These are phyloP conservation scores for Diddensiella caesifluorescens DNA, from an alignment of 805 yeast species.

Conservation along the genomic window DNA sequence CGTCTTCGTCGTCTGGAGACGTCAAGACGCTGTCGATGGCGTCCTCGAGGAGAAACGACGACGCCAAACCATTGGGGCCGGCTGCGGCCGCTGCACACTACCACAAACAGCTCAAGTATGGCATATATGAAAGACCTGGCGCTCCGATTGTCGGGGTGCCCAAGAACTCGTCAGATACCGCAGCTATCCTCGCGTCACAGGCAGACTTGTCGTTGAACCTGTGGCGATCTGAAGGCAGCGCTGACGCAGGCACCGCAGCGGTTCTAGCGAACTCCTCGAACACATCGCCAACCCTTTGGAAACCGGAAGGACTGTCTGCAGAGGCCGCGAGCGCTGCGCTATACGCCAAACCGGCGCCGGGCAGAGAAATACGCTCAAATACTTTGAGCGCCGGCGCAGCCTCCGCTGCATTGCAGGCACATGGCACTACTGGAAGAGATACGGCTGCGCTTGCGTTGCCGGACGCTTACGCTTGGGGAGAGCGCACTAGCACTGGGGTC, in stretches of 20 bases:
- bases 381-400: slow-evolving; percentile 22
- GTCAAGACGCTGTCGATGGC: background rate
- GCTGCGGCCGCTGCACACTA: slow-evolving; percentile 33
- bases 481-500: slow-evolving; percentile 10
- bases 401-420: slow-evolving; percentile 32
- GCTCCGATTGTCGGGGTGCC: slow-evolving; percentile 36
- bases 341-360: slow-evolving; percentile 31
- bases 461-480: slow-evolving; percentile 33
- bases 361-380: slow-evolving; percentile 18
- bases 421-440: slow-evolving; percentile 28
- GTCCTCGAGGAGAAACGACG: background rate
- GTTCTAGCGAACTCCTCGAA: slow-evolving; percentile 29
- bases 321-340: slow-evolving; percentile 54
- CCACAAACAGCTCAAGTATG: slow-evolving; percentile 31
- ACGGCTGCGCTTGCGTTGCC: slow-evolving; percentile 31
- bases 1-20: background rate
- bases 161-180: slow-evolving; percentile 27
- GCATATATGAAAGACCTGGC: slow-evolving; percentile 33
- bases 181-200: slow-evolving; percentile 33
- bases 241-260: slow-evolving; percentile 35
- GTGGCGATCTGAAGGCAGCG: slow-evolving; percentile 30
- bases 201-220: slow-evolving; percentile 31
- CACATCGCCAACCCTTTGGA: slow-evolving; percentile 32
- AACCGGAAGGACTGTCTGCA: slow-evolving; percentile 46
- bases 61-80: slow-evolving; percentile 13